phyloP scores from a whole-genome alignment of 208 protist species.

The Strigomonas galati region DNA sequence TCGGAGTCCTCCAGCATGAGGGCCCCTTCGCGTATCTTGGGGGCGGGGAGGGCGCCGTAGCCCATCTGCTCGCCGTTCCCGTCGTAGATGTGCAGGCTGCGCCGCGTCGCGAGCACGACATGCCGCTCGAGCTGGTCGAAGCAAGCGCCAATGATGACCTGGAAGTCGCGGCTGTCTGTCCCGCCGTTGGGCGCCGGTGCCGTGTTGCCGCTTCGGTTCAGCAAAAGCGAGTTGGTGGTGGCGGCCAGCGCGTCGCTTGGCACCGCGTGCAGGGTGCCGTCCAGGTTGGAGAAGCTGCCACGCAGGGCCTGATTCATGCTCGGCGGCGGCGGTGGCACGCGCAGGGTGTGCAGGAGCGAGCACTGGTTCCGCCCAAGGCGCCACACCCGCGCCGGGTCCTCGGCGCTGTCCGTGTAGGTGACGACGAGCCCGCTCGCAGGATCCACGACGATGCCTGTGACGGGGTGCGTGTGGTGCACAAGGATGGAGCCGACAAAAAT shows the following conservation, averaged over 20 bases:
- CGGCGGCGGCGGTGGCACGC: slow-evolving; percentile 26
- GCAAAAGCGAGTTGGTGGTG: neutral
- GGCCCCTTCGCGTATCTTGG: slow-evolving; percentile 13
- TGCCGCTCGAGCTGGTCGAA: slow-evolving; percentile 40
- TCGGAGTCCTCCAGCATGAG: slow-evolving; percentile 52
- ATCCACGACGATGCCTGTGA: slow-evolving; percentile 55
- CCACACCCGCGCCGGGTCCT: slow-evolving; percentile 72
- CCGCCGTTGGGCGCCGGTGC: neutral
- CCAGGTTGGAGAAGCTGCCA: neutral
- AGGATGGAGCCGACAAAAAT: slow-evolving; percentile 46
- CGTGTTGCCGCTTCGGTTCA: neutral
- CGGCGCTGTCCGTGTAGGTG: slow-evolving; percentile 48
- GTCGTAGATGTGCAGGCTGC: slow-evolving; percentile 77
- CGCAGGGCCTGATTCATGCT: neutral
- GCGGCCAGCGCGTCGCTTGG: neutral
- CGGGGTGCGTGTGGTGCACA: slow-evolving; percentile 59
- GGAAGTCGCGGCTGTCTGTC: slow-evolving; percentile 6
- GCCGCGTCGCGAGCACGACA: slow-evolving; percentile 49
- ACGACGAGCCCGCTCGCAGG: slow-evolving; percentile 38
- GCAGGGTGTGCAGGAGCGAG: slow-evolving; percentile 38
- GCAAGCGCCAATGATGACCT: slow-evolving; percentile 38
- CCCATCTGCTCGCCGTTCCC: slow-evolving; percentile 62
- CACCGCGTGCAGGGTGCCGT: neutral
- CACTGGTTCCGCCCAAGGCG: slow-evolving; percentile 55
- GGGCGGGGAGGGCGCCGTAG: slow-evolving; percentile 36